phyloP scores from a whole-genome alignment of 495 filamentous ascomycete species.

The Recurvomyces mirabilis region DNA sequence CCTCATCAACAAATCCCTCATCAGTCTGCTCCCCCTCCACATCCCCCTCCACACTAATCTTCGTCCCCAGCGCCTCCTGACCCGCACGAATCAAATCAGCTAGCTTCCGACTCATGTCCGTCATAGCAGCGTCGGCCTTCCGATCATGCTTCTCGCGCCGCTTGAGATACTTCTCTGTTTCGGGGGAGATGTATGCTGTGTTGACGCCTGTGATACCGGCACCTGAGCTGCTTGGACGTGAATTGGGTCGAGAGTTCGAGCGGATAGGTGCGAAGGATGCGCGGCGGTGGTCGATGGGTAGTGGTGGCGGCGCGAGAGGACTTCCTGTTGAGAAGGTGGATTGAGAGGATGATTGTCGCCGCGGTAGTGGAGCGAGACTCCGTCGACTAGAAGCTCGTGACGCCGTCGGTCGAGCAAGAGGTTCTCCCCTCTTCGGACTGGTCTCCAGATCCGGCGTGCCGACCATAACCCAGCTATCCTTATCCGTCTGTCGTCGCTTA shows the following conservation, averaged over 20 bases:
- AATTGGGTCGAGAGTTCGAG: not conserved
- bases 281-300: not conserved
- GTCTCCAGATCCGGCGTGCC: constrained; percentile 28
- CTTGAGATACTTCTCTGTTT: constrained; percentile 58
- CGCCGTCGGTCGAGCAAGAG: not conserved
- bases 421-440: constrained; percentile 20
- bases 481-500: constrained; percentile 43
- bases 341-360: constrained; percentile 35
- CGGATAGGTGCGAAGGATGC: constrained; percentile 14
- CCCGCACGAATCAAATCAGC: constrained; percentile 81
- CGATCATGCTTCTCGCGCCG: constrained; percentile 57
- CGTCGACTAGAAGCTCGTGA: constrained; percentile 15
- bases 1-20: constrained; percentile 21
- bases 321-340: constrained; percentile 23
- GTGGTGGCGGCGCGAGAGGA: constrained; percentile 1
- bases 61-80: constrained; percentile 74
- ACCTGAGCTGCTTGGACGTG: not conserved
- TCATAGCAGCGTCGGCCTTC: constrained; percentile 67
- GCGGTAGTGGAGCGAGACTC: constrained; percentile 25
- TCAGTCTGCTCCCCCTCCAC: constrained; percentile 19
- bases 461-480: constrained; percentile 65
- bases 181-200: constrained; percentile 26
- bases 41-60: constrained; percentile 48
- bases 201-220: not conserved
- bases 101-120: constrained; percentile 63